phyloP scores from a whole-genome alignment of 2,329 filamentous ascomycete genomes.

The Ophiostoma australiae region DNA sequence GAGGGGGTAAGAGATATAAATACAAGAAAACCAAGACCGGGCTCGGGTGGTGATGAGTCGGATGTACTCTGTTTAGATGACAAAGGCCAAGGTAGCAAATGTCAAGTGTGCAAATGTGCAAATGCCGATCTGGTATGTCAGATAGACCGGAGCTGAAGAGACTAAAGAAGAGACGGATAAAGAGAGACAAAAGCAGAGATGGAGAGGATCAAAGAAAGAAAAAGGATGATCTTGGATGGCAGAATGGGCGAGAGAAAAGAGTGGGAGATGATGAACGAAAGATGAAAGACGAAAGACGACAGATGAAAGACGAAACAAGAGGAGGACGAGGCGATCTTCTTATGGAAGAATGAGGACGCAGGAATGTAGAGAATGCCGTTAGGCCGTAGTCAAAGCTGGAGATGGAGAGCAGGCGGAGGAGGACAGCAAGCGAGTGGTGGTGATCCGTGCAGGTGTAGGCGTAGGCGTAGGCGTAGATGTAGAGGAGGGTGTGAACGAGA shows the following conservation, averaged over 20 bases:
- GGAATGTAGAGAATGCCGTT: not conserved
- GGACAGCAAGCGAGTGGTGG: not conserved
- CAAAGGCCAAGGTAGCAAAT: no score
- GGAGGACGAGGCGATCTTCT: conserved; percentile 2
- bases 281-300: no score
- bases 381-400: not conserved
- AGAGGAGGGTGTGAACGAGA: not conserved
- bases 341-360: not conserved
- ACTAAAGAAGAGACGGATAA: not conserved
- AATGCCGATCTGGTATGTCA: not conserved
- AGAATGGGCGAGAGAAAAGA: not conserved
- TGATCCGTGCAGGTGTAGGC: not conserved
- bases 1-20: not conserved
- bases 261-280: no score
- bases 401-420: no score
- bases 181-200: not conserved
- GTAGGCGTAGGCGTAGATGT: not conserved
- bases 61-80: not conserved
- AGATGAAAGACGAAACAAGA: not conserved
- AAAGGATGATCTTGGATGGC: not conserved
- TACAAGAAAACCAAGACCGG: not conserved
- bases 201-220: not conserved
- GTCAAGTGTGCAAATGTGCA: no score
- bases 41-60: not conserved
- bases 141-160: not conserved